Percentiles rank a stretch among this genome's conserved stretches.
Evolutionary conservation across 2,329 filamentous ascomycete genomes (phyloP).

Genomic region (Fusarium oligoseptatum): DNA sequence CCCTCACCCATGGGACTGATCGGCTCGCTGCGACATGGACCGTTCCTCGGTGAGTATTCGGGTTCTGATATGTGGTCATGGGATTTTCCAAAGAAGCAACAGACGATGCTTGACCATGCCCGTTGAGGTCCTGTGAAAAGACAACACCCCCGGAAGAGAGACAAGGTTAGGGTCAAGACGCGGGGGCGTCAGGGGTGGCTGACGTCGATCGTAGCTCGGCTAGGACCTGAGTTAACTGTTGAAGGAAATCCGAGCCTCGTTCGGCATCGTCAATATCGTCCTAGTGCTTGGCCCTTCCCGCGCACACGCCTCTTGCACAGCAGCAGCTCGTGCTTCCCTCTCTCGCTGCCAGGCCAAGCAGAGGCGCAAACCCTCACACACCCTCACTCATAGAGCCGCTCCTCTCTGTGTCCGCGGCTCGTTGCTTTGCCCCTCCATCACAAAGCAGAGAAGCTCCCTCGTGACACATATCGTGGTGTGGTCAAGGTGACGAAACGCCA

Average conservation of each 20-base stretch:
- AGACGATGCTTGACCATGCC: neutral
- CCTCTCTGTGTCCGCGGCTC: neutral
- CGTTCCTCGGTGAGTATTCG: neutral
- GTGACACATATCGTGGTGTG: conserved; percentile 9
- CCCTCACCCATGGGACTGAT: neutral
- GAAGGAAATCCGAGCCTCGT: conserved; percentile 40
- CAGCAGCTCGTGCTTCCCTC: neutral
- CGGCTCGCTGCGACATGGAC: neutral
- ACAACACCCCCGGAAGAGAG: neutral
- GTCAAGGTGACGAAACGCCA: conserved; percentile 24
- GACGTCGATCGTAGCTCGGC: conserved; percentile 26
- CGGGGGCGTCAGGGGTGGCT: conserved; percentile 19
- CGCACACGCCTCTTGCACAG: neutral
- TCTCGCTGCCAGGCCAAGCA: neutral
- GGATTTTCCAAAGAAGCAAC: neutral
- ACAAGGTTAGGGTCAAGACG: conserved; percentile 11
- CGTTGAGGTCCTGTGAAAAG: neutral
- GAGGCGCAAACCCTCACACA: conserved; percentile 11
- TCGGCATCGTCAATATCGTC: conserved; percentile 39
- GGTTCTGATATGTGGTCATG: neutral
- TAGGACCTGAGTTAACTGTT: conserved; percentile 43
- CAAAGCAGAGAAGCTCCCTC: conserved; percentile 8
- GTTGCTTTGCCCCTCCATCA: neutral
- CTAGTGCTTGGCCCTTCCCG: conserved; percentile 22
- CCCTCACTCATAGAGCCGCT: neutral